These are phyloP conservation scores for Hyaloscypha finlandica DNA, from an alignment of 495 filamentous ascomycete species.

Conservation along the genomic window DNA sequence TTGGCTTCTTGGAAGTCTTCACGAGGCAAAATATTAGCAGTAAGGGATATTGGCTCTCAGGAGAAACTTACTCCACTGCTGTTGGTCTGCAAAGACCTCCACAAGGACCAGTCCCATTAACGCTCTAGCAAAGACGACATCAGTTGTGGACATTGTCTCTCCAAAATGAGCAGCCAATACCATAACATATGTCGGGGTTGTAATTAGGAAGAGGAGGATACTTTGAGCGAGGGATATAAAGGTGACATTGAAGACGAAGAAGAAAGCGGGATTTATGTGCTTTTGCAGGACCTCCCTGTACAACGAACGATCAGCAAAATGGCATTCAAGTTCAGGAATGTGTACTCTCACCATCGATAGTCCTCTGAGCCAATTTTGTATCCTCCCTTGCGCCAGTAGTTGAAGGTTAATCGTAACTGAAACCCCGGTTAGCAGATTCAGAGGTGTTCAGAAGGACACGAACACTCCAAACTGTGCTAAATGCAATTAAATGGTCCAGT, in stretches of 20 bases:
- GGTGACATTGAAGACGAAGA: constrained; percentile 80
- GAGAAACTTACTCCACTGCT: constrained; percentile 75
- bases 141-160: constrained; percentile 50
- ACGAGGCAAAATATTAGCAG: constrained; percentile 23
- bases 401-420: constrained; percentile 82
- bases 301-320: neutral
- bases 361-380: constrained; percentile 88
- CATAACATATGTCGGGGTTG: constrained; percentile 81
- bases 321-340: neutral
- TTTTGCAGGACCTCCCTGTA: constrained; percentile 30
- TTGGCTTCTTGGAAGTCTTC: constrained; percentile 81
- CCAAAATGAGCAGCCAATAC: constrained; percentile 49
- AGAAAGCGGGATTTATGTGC: constrained; percentile 48
- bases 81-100: constrained; percentile 84
- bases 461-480: constrained; percentile 81
- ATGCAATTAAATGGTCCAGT: constrained; percentile 71
- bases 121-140: constrained; percentile 66
- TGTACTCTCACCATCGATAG: constrained; percentile 72
- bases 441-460: constrained; percentile 33
- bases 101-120: constrained; percentile 71
- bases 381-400: constrained; percentile 96
- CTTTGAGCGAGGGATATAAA: constrained; percentile 90
- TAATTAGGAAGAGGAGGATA: constrained; percentile 72
- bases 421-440: neutral
- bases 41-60: neutral